Evolutionary conservation across 768 basidiomycete genomes (phyloP), one percentile per base, ranked within the genome.

Genomic region (Lentinula detonsa): DNA sequence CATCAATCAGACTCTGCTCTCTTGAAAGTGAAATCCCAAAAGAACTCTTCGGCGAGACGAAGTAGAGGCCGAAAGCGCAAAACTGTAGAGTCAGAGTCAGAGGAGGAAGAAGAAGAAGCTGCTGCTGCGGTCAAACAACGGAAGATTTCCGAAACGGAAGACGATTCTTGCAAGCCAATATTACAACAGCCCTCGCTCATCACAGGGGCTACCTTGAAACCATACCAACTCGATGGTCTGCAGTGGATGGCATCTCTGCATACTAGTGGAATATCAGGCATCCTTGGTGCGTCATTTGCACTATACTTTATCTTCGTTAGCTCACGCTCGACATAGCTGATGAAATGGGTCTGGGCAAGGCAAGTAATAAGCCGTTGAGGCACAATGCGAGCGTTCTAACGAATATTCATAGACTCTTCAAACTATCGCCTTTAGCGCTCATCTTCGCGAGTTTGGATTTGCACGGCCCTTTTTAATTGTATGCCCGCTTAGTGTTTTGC

Each of bases 271-370:
- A 88, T 92, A 21, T 87, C 86, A 0, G 91, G 91, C 0, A 92
- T 92, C 61, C 66, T 92, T 43, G 89, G 88, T 89, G 62, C 39
- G 81, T 70, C 13, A 37, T 56, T 13, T 50, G 39, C 53, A 70
- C 64, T 39, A 31, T 52, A 33, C 40, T 15, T 39, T 10, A 33
- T 9, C 37, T 74, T 45, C 67, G 40, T 67, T 43, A 70, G 2
- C 15, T 43, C 54, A 21, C 33, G 50, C 5, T 21, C 33, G 15
- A 66, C 74, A 43, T 72, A 86, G 95, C 95, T 31, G 95, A 97
- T 67, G 95, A 97, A 71, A 97, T 97, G 95, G 95, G 94, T 18
- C 75, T 96, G 1, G 94, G 94, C 55, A 93, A 90, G 80, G 88
- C 87, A 63, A 37, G 71, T 65, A 60, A 5, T 33, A 2, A 11